phyloP scores from a whole-genome alignment of 2,329 filamentous ascomycete species.

The Aureobasidium sp. region DNA sequence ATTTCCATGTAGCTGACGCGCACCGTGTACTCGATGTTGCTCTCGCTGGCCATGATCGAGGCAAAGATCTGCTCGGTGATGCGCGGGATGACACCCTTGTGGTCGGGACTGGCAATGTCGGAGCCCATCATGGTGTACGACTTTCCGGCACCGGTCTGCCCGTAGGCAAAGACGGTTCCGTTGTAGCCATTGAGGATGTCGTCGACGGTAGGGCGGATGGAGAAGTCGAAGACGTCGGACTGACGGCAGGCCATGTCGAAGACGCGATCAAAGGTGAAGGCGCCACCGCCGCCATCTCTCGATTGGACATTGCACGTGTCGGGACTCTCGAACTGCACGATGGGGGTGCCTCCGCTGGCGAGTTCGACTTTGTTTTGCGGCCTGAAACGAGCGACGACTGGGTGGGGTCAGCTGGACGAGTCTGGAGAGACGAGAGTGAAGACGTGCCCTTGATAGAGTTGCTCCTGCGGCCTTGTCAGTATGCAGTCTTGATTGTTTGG shows the following conservation, averaged over 20 bases:
- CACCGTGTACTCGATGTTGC: conserved; percentile 97
- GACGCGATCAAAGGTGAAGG: conserved; percentile 95
- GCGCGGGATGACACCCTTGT: conserved; percentile 89
- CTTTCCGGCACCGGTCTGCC: conserved; percentile 96
- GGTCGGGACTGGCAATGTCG: conserved; percentile 82
- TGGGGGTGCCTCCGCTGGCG: conserved; percentile 80
- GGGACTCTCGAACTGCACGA: conserved; percentile 79
- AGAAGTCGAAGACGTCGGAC: conserved; percentile 94
- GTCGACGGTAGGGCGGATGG: conserved; percentile 90
- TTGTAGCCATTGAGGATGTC: conserved; percentile 99
- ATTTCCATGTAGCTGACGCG: conserved; percentile 99
- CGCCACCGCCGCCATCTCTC: conserved; percentile 64
- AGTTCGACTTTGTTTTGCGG: conserved; percentile 95
- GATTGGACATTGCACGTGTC: conserved; percentile 88
- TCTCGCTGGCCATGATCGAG: conserved; percentile 84
- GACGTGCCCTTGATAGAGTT: conserved; percentile 42
- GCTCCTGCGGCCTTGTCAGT: conserved; percentile 31
- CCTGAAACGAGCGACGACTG: conserved; percentile 93
- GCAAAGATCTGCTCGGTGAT: conserved; percentile 97
- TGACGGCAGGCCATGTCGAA: conserved; percentile 92
- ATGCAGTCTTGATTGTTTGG: conserved; percentile 11
- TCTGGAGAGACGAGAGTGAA: not conserved
- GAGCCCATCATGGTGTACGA: conserved; percentile 99
- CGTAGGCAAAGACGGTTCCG: conserved; percentile 96
- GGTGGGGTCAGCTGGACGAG: conserved; percentile 35